Evolutionary conservation across 2,329 filamentous ascomycete genomes (phyloP).

Genomic region (Graphilbum sp.): DNA sequence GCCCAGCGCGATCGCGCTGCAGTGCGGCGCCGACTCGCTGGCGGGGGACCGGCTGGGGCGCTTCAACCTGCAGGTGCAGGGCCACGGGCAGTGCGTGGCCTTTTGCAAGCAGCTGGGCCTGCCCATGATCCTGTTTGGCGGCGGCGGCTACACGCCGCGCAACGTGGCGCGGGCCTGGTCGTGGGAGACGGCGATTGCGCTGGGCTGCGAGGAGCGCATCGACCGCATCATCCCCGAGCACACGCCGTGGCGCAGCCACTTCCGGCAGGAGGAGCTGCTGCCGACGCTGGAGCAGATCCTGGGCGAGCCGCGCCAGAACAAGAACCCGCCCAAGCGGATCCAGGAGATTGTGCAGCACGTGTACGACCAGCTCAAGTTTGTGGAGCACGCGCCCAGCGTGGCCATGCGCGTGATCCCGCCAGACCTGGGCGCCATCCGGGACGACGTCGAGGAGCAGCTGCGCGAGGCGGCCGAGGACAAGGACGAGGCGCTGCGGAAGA

Average conservation of each 20-base stretch:
- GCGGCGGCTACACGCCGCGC: conserved; percentile 88
- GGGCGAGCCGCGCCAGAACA: conserved; percentile 55
- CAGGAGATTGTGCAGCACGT: conserved; percentile 62
- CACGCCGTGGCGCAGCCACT: conserved; percentile 75
- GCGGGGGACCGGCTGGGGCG: conserved; percentile 85
- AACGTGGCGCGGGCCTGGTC: conserved; percentile 96
- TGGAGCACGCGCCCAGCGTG: conserved; percentile 72
- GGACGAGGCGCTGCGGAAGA: conserved; percentile 34
- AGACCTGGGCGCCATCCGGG: conserved; percentile 51
- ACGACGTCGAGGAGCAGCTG: conserved; percentile 51
- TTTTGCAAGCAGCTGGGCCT: conserved; percentile 70
- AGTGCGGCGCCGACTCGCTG: conserved; percentile 89
- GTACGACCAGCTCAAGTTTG: conserved; percentile 71
- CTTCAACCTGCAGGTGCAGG: conserved; percentile 93
- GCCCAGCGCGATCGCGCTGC: conserved; percentile 82
- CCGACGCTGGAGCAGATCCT: conserved; percentile 63
- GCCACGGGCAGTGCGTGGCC: conserved; percentile 79
- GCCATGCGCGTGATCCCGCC: conserved; percentile 70
- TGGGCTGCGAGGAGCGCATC: conserved; percentile 56
- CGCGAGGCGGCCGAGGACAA: conserved; percentile 47
- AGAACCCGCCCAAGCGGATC: conserved; percentile 62
- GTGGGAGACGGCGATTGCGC: conserved; percentile 85
- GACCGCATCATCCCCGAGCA: conserved; percentile 58
- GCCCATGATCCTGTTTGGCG: conserved; percentile 80
- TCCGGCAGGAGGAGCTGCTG: conserved; percentile 75